Percentiles rank a stretch among this genome's conserved stretches.
phyloP scores from a whole-genome alignment of 2,329 filamentous ascomycete genomes.

The Aotearoamyces nothofagi region DNA sequence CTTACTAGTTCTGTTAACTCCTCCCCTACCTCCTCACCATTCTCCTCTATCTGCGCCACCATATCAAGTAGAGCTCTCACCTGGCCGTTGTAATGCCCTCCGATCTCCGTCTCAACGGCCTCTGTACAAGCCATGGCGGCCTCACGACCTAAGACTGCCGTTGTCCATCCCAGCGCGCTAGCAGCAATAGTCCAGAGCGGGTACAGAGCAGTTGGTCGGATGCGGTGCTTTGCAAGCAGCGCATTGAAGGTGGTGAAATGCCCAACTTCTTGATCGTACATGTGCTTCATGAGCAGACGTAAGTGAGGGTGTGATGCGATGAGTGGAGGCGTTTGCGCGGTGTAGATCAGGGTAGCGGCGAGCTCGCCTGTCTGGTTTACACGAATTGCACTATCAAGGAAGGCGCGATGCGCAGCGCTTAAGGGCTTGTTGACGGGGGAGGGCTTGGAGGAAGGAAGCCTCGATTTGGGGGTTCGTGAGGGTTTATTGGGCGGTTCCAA shows the following conservation, averaged over 20 bases:
- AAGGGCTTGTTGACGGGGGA: slow-evolving; percentile 28
- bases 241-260: slow-evolving; percentile 79
- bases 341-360: slow-evolving; percentile 91
- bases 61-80: slow-evolving; percentile 71
- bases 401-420: slow-evolving; percentile 55
- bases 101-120: slow-evolving; percentile 96
- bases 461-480: slow-evolving; percentile 21
- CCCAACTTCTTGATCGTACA: slow-evolving; percentile 90
- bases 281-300: slow-evolving; percentile 83
- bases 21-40: slow-evolving; percentile 65
- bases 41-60: slow-evolving; percentile 57
- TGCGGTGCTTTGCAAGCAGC: slow-evolving; percentile 69
- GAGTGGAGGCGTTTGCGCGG: slow-evolving; percentile 71
- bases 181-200: slow-evolving; percentile 77
- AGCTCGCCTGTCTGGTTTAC: slow-evolving; percentile 97
- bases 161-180: slow-evolving; percentile 74
- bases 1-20: slow-evolving; percentile 60
- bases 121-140: slow-evolving; percentile 98
- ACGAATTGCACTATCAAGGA: slow-evolving; percentile 63
- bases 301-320: slow-evolving; percentile 72
- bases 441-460: slow-evolving; percentile 8
- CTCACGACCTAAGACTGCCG: slow-evolving; percentile 76
- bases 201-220: slow-evolving; percentile 85
- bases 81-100: slow-evolving; percentile 88
- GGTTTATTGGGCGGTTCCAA: background rate